These are phyloP conservation scores for Podila epigama DNA, from an alignment of 192 early-diverging fungal species.

Conservation along the genomic window DNA sequence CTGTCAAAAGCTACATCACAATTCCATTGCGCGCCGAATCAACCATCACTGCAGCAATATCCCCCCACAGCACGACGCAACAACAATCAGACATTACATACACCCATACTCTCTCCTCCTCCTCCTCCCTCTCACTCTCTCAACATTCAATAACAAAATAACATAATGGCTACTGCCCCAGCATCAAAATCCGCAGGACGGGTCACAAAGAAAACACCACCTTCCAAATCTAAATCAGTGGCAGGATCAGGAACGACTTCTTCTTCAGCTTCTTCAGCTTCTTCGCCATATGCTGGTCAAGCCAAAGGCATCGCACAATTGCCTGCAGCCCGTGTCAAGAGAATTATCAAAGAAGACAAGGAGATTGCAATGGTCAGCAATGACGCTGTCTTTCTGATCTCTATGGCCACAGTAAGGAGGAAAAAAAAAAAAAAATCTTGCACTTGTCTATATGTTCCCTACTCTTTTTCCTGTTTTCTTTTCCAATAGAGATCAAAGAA, in stretches of 20 bases:
- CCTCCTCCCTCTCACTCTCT: background rate
- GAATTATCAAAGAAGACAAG: constrained; percentile 81
- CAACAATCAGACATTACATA: background rate
- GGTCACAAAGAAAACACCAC: constrained; percentile 28
- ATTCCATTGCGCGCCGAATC: no score
- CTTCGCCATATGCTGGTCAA: constrained; percentile 5
- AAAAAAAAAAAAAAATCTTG: no score
- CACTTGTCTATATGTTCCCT: no score
- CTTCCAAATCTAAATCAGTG: background rate
- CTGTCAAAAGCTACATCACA: background rate
- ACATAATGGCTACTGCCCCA: no score
- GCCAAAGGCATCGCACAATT: constrained; percentile 61
- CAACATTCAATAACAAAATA: background rate
- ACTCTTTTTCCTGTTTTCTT: no score
- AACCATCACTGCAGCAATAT: background rate
- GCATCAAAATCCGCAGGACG: constrained; percentile 18
- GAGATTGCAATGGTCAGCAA: constrained; percentile 72
- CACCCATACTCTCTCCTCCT: no score
- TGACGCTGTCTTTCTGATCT: constrained; percentile 72
- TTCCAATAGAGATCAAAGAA: no score
- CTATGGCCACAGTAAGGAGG: constrained; percentile 67
- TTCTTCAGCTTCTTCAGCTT: constrained; percentile 5
- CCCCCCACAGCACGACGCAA: no score
- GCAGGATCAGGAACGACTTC: background rate
- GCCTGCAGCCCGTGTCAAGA: constrained; percentile 71